Conservation (phyloP, 306 rosid genomes). For the Hylodesmum podocarpum region DNA sequence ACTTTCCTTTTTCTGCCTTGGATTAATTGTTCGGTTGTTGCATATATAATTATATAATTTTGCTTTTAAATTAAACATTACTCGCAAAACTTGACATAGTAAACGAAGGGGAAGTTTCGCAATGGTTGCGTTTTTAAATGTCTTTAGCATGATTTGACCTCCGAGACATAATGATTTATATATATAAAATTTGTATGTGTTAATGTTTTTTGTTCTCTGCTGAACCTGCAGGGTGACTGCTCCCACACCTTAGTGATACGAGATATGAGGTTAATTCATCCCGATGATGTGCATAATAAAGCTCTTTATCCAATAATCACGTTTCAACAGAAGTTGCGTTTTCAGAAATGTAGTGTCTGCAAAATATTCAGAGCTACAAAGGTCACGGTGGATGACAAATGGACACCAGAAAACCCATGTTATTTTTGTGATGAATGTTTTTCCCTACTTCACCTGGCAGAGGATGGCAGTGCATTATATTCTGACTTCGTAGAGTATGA, state of each 20-base stretch:
- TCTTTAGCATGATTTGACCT: no score
- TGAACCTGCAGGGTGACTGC: slow-evolving; percentile 69
- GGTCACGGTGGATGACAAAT: slow-evolving; percentile 73
- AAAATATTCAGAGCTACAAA: slow-evolving; percentile 78
- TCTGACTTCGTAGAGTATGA: slow-evolving; percentile 57
- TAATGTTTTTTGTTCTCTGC: slow-evolving; percentile 9
- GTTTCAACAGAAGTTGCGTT: slow-evolving; percentile 61
- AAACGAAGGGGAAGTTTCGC: no score
- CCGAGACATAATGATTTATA: no score
- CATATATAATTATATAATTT: no score
- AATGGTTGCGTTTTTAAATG: no score
- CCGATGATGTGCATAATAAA: slow-evolving; percentile 59
- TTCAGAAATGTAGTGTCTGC: slow-evolving; percentile 68
- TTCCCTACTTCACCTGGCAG: slow-evolving; percentile 60
- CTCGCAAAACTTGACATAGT: no score
- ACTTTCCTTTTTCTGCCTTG: neutral
- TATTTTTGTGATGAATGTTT: slow-evolving; percentile 76
- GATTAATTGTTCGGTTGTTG: slow-evolving; percentile 4
- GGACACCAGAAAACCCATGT: slow-evolving; percentile 72
- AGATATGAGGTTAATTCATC: slow-evolving; percentile 90
- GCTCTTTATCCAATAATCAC: slow-evolving; percentile 68
- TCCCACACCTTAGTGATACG: slow-evolving; percentile 71
- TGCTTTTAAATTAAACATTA: no score
- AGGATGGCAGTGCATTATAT: slow-evolving; percentile 61
- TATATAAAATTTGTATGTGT: neutral